Percentiles rank a stretch among this genome's conserved stretches.
phyloP scores from a whole-genome alignment of 2,329 filamentous ascomycete species.

The Epichloe sibirici region DNA sequence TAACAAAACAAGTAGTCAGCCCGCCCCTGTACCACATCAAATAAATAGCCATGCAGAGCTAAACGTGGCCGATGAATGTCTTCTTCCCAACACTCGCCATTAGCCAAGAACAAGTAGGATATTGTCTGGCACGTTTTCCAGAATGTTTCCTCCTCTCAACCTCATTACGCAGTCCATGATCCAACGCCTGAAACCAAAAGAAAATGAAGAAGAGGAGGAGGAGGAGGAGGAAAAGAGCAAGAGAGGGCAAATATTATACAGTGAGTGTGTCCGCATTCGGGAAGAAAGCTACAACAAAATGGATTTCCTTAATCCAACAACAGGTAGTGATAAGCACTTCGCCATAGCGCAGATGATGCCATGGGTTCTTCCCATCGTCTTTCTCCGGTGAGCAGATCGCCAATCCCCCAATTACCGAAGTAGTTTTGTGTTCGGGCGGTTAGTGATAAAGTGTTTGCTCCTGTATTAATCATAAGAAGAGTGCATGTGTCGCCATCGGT shows the following conservation, averaged over 20 bases:
- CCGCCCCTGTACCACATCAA: neutral
- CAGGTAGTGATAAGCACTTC: neutral
- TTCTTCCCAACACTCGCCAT: neutral
- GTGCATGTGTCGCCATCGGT: neutral
- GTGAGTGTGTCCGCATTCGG: neutral
- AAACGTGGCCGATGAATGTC: neutral
- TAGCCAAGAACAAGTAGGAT: neutral
- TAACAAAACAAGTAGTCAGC: neutral
- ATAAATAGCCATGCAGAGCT: neutral
- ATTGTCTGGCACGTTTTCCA: neutral
- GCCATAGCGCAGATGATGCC: constrained; percentile 1
- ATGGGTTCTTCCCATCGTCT: neutral
- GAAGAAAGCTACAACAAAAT: neutral
- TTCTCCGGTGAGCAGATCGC: constrained; percentile 1
- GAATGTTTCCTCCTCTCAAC: neutral
- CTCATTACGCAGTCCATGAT: neutral
- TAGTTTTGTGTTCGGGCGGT: neutral
- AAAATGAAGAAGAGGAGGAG: constrained; percentile 5
- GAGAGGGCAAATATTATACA: neutral
- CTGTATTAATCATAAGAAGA: neutral
- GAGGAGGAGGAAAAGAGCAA: constrained; percentile 6
- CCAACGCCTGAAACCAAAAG: constrained; percentile 7
- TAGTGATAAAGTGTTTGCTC: neutral
- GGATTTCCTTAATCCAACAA: constrained; percentile 2
- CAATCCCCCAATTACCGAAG: neutral